Conservation (phyloP, 2,329 filamentous ascomycete species). For the Fusarium sarcochroum region DNA sequence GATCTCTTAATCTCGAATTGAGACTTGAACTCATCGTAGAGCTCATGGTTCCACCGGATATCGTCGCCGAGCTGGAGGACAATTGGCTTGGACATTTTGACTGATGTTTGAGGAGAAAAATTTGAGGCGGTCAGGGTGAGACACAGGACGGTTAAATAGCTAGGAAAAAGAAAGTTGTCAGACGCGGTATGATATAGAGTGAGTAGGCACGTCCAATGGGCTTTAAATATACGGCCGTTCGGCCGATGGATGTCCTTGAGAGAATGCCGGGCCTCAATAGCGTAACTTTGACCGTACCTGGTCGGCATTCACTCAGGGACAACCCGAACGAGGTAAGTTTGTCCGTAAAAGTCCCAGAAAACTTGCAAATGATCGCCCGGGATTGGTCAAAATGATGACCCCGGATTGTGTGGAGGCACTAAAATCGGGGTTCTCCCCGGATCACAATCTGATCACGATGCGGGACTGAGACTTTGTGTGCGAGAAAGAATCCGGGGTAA, state of each 20-base stretch:
- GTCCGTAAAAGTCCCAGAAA: background rate
- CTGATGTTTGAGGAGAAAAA: no score
- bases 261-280: constrained; percentile 32
- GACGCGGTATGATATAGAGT: no score
- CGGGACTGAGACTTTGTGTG: background rate
- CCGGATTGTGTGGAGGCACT: background rate
- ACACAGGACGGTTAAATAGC: background rate
- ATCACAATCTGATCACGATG: background rate
- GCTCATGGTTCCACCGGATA: constrained; percentile 48
- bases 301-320: background rate
- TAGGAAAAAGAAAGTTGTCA: background rate
- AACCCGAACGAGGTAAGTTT: background rate
- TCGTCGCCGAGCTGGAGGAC: constrained; percentile 49
- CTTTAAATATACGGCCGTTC: constrained; percentile 30
- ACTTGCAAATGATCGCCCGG: no score
- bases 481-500: constrained; percentile 16
- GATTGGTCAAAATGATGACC: constrained; percentile 10
- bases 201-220: constrained; percentile 6
- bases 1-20: constrained; percentile 47
- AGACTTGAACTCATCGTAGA: constrained; percentile 41
- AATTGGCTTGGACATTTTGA: constrained; percentile 46
- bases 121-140: background rate
- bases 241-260: constrained; percentile 36
- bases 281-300: constrained; percentile 17
- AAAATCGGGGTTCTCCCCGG: constrained; percentile 26